Evolutionary conservation across 2,329 filamentous ascomycete species (phyloP).

Genomic region (Epichloe gansuensis): DNA sequence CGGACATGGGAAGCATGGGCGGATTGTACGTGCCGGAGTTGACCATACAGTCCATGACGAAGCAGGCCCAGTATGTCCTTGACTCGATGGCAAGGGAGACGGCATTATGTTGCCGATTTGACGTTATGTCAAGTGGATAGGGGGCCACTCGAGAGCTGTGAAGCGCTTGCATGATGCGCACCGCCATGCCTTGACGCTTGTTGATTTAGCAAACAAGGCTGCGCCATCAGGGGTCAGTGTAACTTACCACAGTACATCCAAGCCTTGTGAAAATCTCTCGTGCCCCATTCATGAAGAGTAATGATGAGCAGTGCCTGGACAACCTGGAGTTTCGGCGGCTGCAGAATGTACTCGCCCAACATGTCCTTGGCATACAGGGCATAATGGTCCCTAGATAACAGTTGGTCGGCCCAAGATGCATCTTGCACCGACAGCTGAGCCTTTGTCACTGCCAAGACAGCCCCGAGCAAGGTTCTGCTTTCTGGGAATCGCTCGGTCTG

Average conservation of each 20-base stretch:
- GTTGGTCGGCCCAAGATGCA: conserved; percentile 15
- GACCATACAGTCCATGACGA: conserved; percentile 31
- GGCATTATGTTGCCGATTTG: conserved; percentile 10
- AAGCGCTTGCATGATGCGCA: conserved; percentile 25
- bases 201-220: neutral
- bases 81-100: conserved; percentile 21
- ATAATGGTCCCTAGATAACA: conserved; percentile 21
- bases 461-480: conserved; percentile 17
- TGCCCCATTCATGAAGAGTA: conserved; percentile 29
- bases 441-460: conserved; percentile 18
- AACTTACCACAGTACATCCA: conserved; percentile 27
- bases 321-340: conserved; percentile 19
- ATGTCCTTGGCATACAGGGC: conserved; percentile 16
- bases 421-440: conserved; percentile 19
- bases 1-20: conserved; percentile 21
- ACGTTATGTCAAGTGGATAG: conserved; percentile 15
- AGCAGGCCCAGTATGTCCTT: conserved; percentile 32
- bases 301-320: conserved; percentile 28
- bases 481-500: conserved; percentile 11
- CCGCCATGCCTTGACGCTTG: conserved; percentile 19
- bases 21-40: conserved; percentile 28
- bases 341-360: conserved; percentile 15
- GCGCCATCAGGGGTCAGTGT: too few relatives aligned
- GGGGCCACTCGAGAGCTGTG: conserved; percentile 17
- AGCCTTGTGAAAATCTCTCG: conserved; percentile 27